Base-by-base conservation (phyloP, 495 filamentous ascomycete species). In the Penicillium salamii region DNA sequence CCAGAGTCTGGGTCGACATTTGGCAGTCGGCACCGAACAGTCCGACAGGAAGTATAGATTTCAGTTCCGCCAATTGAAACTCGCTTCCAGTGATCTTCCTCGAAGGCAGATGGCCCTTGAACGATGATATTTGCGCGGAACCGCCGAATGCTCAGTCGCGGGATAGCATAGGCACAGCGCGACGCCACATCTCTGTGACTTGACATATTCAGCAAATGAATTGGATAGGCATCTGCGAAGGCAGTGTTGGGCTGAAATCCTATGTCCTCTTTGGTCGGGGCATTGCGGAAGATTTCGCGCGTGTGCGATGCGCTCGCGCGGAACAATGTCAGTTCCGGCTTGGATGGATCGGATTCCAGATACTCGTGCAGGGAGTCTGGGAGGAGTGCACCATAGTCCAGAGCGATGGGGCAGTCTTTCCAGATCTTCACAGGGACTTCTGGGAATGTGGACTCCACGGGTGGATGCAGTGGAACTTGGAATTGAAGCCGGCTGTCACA, bases 101-200 rank as follows among this genome's bases (percentile, higher is more conserved):
- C 73, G 55, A 84, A 90, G 1, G 83, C 71, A 8, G 61, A 65
- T 0, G 83, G 81, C 0, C 87, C 87, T 20, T 77, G 76, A 50
- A 88, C 64, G 50, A 93, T 84, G 39, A 97, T 83, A 56, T 96
- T 97, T 7, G 91, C 81, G 29, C 92, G 82, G 68, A 95, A 96
- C 4, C 89, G 82, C 2, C 78, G 59, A 3, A 85, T 79, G 33
- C 83, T 84, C 11, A 96, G 74, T 34, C 76, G 74, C 0, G 78
- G 79, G 23, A 89, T 79, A 24, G 79, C 74, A 7, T 63, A 54
- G 23, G 71, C 71, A 19, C 90, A 77, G 17, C 62, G 58, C 1
- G 50, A 44, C 34, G 72, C 79, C 7, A 85, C 66, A 46, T 90
- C 82, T 6, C 79, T 80, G 20, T 95, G 76, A 53, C 85, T 91